Conservation (phyloP, 495 filamentous ascomycete species). For the Aspergillus affinis region DNA sequence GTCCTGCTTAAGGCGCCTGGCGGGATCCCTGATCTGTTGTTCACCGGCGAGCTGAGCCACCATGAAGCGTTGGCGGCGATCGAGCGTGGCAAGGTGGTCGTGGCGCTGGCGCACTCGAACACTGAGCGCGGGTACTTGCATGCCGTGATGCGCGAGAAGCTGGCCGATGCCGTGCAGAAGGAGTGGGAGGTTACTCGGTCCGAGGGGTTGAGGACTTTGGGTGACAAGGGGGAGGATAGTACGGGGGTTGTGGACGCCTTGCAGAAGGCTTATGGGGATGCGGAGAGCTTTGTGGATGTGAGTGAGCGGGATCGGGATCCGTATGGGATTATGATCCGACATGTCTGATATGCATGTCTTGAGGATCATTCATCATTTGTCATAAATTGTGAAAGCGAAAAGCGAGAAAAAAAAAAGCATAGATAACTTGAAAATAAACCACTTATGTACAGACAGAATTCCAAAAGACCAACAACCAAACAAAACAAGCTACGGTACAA, state of each 20-base stretch:
- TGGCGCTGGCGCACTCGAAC: constrained; percentile 88
- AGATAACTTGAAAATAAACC: neutral
- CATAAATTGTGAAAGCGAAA: neutral
- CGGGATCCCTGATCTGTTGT: constrained; percentile 67
- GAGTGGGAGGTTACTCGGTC: constrained; percentile 51
- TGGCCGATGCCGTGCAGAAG: constrained; percentile 55
- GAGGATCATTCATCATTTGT: too few species aligned
- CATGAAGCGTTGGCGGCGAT: constrained; percentile 84
- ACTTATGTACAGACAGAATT: constrained; percentile 4
- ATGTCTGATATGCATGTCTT: constrained; percentile 36
- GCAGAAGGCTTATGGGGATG: constrained; percentile 49
- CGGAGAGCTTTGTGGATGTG: constrained; percentile 61
- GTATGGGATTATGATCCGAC: constrained; percentile 63
- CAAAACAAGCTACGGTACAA: too few species aligned
- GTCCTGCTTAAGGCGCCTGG: constrained; percentile 63
- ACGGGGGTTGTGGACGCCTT: constrained; percentile 30
- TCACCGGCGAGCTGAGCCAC: constrained; percentile 92
- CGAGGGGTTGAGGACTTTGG: constrained; percentile 33
- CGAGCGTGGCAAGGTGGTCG: constrained; percentile 81
- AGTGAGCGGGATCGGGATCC: constrained; percentile 81
- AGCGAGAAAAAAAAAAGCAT: neutral
- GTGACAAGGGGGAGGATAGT: constrained; percentile 24
- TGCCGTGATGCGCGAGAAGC: constrained; percentile 63
- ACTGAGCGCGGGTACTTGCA: constrained; percentile 80
- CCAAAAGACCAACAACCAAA: neutral